Conservation (phyloP, 208 protist species). For the Crithidia fasciculata region DNA sequence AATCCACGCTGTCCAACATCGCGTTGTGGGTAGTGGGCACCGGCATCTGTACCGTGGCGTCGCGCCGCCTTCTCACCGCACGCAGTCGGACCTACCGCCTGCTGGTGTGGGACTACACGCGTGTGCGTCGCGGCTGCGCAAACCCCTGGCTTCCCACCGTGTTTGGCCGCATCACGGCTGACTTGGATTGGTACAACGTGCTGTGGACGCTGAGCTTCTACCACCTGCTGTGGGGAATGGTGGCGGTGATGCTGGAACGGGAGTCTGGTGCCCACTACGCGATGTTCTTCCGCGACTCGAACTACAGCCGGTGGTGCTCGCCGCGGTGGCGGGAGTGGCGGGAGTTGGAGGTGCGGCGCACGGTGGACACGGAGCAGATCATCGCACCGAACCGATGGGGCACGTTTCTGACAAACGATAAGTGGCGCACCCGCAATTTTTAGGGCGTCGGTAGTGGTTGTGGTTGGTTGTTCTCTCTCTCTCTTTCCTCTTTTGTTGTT, state of each 20-base stretch:
- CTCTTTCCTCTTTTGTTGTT: slow-evolving; percentile 26
- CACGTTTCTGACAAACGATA: slow-evolving; percentile 68
- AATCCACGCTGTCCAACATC: slow-evolving; percentile 70
- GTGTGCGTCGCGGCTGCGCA: slow-evolving; percentile 60
- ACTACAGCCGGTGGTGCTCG: slow-evolving; percentile 82
- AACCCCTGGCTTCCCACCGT: slow-evolving; percentile 66
- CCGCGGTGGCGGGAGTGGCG: slow-evolving; percentile 89
- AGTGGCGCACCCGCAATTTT: slow-evolving; percentile 67
- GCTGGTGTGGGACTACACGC: slow-evolving; percentile 80
- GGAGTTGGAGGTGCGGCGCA: slow-evolving; percentile 69
- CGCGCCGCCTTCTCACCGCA: slow-evolving; percentile 42
- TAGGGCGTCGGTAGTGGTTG: slow-evolving; percentile 18
- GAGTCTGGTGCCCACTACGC: slow-evolving; percentile 80
- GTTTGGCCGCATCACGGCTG: slow-evolving; percentile 73
- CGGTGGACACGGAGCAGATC: slow-evolving; percentile 65
- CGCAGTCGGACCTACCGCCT: slow-evolving; percentile 72
- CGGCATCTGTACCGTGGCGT: slow-evolving; percentile 52
- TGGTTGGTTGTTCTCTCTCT: slow-evolving; percentile 22
- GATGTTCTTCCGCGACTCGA: slow-evolving; percentile 69
- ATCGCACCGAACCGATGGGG: slow-evolving; percentile 66
- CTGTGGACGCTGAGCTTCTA: slow-evolving; percentile 69
- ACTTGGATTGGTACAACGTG: slow-evolving; percentile 86
- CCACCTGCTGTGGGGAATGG: slow-evolving; percentile 81
- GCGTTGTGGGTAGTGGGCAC: slow-evolving; percentile 53
- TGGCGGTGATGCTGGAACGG: slow-evolving; percentile 69